Evolutionary conservation across 306 rosid genomes (phyloP), one percentile per base, ranked within the genome.

Genomic region (Mimosa pudica): DNA sequence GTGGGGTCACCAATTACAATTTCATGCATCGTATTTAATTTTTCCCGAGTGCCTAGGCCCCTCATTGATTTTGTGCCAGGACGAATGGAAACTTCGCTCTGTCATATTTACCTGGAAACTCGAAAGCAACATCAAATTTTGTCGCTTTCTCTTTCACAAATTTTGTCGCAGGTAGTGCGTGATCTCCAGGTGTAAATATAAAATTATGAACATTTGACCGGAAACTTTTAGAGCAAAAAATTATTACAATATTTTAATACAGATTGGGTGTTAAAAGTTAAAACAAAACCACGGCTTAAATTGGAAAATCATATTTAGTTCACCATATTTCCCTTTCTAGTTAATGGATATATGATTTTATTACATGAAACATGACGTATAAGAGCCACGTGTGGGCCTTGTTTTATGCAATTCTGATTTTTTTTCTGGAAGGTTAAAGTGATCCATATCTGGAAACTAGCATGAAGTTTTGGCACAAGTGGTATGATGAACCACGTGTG

Each of bases 21-120:
- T 83, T 36, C 91, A 86, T 83, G 92, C 84, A 86, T 55, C 71
- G 83, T 75, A 80, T 73, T 70, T 74, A 85, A 76, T 73, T 77
- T 73, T 77, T 76, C 24, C 0, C 57, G 48, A 63, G 72, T 65
- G 67, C 42, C 47, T 18, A 47, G 46, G 82, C 47, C 18, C 81
- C 89, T 4, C 85, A 80, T 42, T 75, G 3, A 68, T 78, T 82
- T 18, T 63, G 78, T 85, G 90, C 80, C 79, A 75, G 49, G 63
- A 74, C 87, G 75, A 66, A 69, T 51, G 36, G 72, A 91, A 82
- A 67, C 83, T 89, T 85, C 67, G 66, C 72, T 79, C 51, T 4
- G 76, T 80, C 89, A 72, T 48, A 32, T 86, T 78, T 83, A 32
- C 12, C 64, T 58, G 32, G 64, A 58, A 46, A 30, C 45, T 32